These are phyloP conservation scores for Adansonia digitata DNA, from an alignment of 345 rosid genomes.

Conservation along the genomic window DNA sequence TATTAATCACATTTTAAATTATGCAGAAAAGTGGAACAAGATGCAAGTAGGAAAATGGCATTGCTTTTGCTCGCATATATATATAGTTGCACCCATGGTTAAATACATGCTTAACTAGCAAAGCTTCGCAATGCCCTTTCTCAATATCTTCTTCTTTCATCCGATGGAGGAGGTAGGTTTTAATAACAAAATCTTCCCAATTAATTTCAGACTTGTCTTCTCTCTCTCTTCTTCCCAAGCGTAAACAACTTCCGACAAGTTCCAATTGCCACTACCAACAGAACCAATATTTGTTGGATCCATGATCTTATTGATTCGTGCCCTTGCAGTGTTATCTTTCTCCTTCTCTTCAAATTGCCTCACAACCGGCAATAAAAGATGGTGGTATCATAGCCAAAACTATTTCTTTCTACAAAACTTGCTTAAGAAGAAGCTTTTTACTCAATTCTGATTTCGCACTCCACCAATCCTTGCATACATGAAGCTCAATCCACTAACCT, in stretches of 20 bases:
- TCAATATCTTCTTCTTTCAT: conserved; percentile 78
- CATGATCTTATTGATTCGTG: conserved; percentile 45
- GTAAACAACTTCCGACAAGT: conserved; percentile 2
- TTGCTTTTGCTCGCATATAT: too few relatives aligned
- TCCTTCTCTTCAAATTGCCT: conserved; percentile 43
- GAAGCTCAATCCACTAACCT: conserved; percentile 20
- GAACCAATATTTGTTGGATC: conserved; percentile 29
- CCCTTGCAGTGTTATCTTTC: conserved; percentile 64
- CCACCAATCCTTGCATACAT: conserved; percentile 66
- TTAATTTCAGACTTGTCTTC: conserved; percentile 40
- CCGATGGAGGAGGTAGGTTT: conserved; percentile 61
- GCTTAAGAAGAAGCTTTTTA: conserved; percentile 56
- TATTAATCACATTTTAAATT: too few relatives aligned
- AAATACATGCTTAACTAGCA: conserved; percentile 65
- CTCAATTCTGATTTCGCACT: conserved; percentile 63
- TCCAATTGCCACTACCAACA: conserved; percentile 1
- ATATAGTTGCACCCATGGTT: too few relatives aligned
- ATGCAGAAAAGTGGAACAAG: too few relatives aligned
- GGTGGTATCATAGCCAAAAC: conserved; percentile 65
- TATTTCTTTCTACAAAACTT: conserved; percentile 64
- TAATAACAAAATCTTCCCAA: conserved; percentile 87
- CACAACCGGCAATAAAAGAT: conserved; percentile 50
- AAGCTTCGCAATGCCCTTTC: conserved; percentile 66
- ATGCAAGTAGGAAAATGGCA: too few relatives aligned
- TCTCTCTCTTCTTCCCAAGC: conserved; percentile 40